These are phyloP conservation scores for Plectosphaerella cucumerina DNA, from an alignment of 2,329 filamentous ascomycete species.

Conservation along the genomic window DNA sequence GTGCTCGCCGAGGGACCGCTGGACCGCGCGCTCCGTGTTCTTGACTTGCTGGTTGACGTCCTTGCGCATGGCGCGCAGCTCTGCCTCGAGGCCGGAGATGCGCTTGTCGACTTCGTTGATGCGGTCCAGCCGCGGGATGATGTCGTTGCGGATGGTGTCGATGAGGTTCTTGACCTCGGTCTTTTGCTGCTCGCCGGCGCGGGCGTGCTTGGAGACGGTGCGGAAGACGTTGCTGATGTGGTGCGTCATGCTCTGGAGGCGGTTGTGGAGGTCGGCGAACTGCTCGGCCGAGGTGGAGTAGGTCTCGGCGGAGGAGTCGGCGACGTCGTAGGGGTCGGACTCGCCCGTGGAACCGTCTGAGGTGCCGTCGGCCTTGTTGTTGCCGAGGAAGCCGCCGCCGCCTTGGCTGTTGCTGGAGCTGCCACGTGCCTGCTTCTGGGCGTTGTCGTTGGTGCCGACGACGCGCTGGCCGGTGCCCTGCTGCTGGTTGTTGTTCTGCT, in stretches of 20 bases:
- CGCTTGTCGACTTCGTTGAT: conserved; percentile 39
- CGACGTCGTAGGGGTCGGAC: conserved; percentile 33
- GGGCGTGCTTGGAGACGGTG: conserved; percentile 46
- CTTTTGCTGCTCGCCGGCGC: conserved; percentile 51
- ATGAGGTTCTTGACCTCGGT: conserved; percentile 47
- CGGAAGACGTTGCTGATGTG: conserved; percentile 61
- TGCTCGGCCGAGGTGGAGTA: conserved; percentile 54
- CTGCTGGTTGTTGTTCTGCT: conserved; percentile 11
- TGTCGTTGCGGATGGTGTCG: conserved; percentile 38
- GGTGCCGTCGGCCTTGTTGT: conserved; percentile 17
- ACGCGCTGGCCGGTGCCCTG: conserved; percentile 5
- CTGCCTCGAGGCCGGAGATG: conserved; percentile 50
- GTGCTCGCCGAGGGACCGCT: conserved; percentile 47
- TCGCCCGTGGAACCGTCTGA: conserved; percentile 15
- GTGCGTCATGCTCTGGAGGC: conserved; percentile 70
- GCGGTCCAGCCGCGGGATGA: conserved; percentile 37
- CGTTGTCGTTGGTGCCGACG: conserved; percentile 23
- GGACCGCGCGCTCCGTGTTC: conserved; percentile 48
- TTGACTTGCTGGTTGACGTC: conserved; percentile 46
- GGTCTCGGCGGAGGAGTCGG: conserved; percentile 42
- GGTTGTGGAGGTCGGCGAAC: conserved; percentile 81
- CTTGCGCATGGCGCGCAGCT: conserved; percentile 53
- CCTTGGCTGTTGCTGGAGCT: conserved; percentile 21
- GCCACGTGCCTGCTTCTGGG: conserved; percentile 25
- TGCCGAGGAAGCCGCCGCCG: conserved; percentile 18